Base-by-base conservation (phyloP, 768 basidiomycete species). In the Mycena pura region DNA sequence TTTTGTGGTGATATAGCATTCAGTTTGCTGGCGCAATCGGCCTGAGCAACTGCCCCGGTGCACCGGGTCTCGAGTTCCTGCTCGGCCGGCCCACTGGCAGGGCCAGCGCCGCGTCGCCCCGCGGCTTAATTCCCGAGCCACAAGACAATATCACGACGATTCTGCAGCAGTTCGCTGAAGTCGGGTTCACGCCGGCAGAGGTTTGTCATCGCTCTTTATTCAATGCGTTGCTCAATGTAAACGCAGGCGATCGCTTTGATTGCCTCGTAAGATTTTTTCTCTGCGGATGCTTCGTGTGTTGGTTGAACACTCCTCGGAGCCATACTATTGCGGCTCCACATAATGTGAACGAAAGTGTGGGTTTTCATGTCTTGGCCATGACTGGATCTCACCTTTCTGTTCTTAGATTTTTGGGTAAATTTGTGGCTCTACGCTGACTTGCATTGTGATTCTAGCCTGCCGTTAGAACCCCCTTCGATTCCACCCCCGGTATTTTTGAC, bases 21-120 rank as follows among this genome's bases (percentile, higher is more conserved):
- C 74, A 77, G 52, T 77, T 79, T 58, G 77, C 77, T 1, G 78
- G 65, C 60, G 74, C 77, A 6, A 72, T 74, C 41, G 74, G 69
- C 17, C 60, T 72, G n/a, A 64, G 63, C 46, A 76, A 76, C 60
- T 76, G 76, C 50, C 73, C 74, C 15, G 77, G 77, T 52, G 74
- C 74, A 45, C 75, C 76, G 0, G 68, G 65, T 29, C 66, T 77
- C 17, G 55, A 68, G 15, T 73, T 74, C 67, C 60, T 74, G 32
- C 32, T 69, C n/a, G 72, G 76, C 41, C 70, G 71, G 34, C 62
- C 68, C 25, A n/a, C n/a, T n/a, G n/a, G n/a, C n/a, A 22, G 32
- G 9, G 60, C 68, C 5, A 58, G 27, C 2, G 56, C 19, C n/a
- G 59, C 67, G 3, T 58, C 64, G 9, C 62, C 62, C 17, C 64